Percentiles rank a stretch among this genome's conserved stretches.
phyloP scores from a whole-genome alignment of 352 stramenopile genomes.

The Pythium apleroticum region DNA sequence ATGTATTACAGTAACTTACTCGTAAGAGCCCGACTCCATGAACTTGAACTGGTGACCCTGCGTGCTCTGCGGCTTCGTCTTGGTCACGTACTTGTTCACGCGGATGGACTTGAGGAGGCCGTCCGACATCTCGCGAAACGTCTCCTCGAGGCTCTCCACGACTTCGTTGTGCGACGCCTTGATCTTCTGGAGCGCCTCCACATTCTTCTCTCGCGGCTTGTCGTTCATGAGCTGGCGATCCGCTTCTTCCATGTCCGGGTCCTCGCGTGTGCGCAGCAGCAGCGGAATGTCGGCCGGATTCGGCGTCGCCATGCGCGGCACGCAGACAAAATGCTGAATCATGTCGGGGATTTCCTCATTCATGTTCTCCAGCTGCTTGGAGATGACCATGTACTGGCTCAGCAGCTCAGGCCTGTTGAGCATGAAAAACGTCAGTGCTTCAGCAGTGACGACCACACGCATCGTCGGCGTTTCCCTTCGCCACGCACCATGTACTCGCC shows the following conservation, averaged over 20 bases:
- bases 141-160: slow-evolving; percentile 79
- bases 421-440: neutral
- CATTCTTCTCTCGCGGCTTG: slow-evolving; percentile 64
- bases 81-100: slow-evolving; percentile 85
- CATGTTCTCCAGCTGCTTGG: slow-evolving; percentile 89
- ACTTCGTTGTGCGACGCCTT: slow-evolving; percentile 67
- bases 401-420: slow-evolving; percentile 71
- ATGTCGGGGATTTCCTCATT: slow-evolving; percentile 86
- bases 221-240: slow-evolving; percentile 74
- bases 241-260: slow-evolving; percentile 84
- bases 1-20: slow-evolving; percentile 31
- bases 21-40: slow-evolving; percentile 80
- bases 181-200: slow-evolving; percentile 65
- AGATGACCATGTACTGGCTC: slow-evolving; percentile 86
- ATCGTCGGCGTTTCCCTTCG: neutral
- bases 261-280: slow-evolving; percentile 75
- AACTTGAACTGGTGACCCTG: slow-evolving; percentile 84
- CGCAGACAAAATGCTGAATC: slow-evolving; percentile 83
- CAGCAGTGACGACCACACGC: neutral
- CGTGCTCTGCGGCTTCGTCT: slow-evolving; percentile 74
- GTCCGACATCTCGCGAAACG: slow-evolving; percentile 84
- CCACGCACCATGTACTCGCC: slow-evolving; percentile 65
- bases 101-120: slow-evolving; percentile 79
- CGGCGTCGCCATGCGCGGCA: slow-evolving; percentile 79
- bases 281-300: slow-evolving; percentile 78